phyloP scores from a whole-genome alignment of 2,329 filamentous ascomycete genomes.

The Incumbomyces delicatus region DNA sequence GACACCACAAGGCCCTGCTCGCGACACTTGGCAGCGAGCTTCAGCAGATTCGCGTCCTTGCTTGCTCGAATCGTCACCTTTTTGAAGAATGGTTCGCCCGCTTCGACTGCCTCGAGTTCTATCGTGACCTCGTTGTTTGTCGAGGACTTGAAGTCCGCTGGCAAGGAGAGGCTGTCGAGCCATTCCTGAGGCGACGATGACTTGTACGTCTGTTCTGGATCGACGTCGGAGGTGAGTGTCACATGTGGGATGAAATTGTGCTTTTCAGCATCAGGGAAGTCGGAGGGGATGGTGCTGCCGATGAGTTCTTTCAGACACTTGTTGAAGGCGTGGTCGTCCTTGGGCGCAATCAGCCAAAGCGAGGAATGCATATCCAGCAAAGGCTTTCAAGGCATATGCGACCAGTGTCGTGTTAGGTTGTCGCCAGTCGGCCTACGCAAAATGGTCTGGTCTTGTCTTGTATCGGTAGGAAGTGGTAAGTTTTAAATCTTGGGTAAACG shows the following conservation, averaged over 20 bases:
- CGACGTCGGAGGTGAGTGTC: constrained; percentile 13
- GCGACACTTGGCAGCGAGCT: constrained; percentile 9
- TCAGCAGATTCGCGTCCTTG: constrained; percentile 12
- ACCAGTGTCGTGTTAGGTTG: too few species aligned
- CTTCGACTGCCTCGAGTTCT: constrained; percentile 13
- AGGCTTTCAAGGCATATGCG: not conserved
- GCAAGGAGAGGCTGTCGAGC: constrained; percentile 12
- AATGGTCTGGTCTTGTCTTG: too few species aligned
- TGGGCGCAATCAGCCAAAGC: constrained; percentile 12
- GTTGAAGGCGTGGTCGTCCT: constrained; percentile 12
- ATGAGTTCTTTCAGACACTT: constrained; percentile 12
- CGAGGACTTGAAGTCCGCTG: constrained; percentile 9
- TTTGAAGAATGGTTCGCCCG: constrained; percentile 13
- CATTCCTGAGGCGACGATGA: constrained; percentile 11
- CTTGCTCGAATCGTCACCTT: constrained; percentile 10
- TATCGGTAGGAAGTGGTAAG: too few species aligned
- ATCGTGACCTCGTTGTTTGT: constrained; percentile 10
- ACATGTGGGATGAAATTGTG: constrained; percentile 13
- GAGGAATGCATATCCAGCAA: constrained; percentile 10
- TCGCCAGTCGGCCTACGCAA: too few species aligned
- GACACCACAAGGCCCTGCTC: constrained; percentile 3
- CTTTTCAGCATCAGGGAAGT: constrained; percentile 8
- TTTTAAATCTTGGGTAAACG: too few species aligned
- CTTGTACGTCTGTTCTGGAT: constrained; percentile 1
- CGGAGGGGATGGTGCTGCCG: constrained; percentile 9